A percentile compares a stretch with the other conserved stretches of the same genome.
Conservation (phyloP, 148 eudicot genomes). For the Arctostaphylos glauca region DNA sequence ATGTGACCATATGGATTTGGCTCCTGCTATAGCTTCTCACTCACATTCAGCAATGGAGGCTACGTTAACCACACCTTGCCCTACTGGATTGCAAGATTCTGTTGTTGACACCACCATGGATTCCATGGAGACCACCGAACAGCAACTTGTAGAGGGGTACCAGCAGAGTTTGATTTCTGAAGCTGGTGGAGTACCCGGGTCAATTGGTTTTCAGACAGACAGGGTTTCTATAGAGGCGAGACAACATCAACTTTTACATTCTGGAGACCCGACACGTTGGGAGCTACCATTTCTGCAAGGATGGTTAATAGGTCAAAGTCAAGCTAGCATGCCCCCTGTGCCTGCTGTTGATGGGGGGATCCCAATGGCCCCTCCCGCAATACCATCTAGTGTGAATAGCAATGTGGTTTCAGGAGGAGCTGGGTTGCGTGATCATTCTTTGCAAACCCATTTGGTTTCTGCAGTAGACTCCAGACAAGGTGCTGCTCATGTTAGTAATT, state of each 20-base stretch:
- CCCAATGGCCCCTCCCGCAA: slow-evolving; percentile 6
- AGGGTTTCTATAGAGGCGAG: slow-evolving; percentile 3
- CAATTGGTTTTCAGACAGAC: slow-evolving; percentile 10
- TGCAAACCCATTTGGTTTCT: slow-evolving; percentile 1
- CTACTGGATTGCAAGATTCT: slow-evolving; percentile 8
- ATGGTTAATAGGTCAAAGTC: slow-evolving; percentile 31
- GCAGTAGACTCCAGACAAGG: slow-evolving; percentile 7
- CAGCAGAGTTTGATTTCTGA: slow-evolving; percentile 10
- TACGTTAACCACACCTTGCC: slow-evolving; percentile 13
- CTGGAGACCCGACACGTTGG: slow-evolving; percentile 24
- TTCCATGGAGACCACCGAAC: slow-evolving; percentile 11
- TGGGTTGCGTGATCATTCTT: slow-evolving; percentile 16
- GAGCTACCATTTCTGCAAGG: slow-evolving; percentile 33
- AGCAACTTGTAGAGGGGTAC: slow-evolving; percentile 17
- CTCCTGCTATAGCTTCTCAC: slow-evolving; percentile 15
- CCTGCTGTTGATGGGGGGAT: slow-evolving; percentile 15
- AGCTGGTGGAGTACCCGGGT: slow-evolving; percentile 9
- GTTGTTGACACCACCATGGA: slow-evolving; percentile 19
- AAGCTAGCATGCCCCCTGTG: slow-evolving; percentile 21
- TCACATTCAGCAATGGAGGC: slow-evolving; percentile 10
- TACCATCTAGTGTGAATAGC: slow-evolving; percentile 16
- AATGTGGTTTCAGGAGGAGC: slow-evolving; percentile 16
- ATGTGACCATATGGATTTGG: slow-evolving; percentile 17
- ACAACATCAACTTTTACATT: slow-evolving; percentile 18
- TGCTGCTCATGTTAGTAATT: not conserved